Conservation (phyloP, 179 eudicot species). For the Heliamphora pulchella region DNA sequence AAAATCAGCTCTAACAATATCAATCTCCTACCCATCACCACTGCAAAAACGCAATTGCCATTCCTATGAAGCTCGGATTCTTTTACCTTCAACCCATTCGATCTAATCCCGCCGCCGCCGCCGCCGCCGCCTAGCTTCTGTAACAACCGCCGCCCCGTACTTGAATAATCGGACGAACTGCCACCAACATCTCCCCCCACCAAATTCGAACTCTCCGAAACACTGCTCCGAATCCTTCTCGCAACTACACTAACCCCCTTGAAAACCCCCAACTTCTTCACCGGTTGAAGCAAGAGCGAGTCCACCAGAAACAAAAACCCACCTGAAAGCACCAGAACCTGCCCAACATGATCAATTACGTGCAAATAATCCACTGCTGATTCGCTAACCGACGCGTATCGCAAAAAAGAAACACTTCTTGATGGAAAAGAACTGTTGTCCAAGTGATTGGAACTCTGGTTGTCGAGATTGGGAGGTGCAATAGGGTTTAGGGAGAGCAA, state of each 20-base stretch:
- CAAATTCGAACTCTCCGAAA: conserved; percentile 24
- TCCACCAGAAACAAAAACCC: conserved; percentile 53
- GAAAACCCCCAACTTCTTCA: conserved; percentile 38
- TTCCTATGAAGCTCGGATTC: conserved; percentile 29
- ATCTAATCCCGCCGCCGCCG: conserved; percentile 40
- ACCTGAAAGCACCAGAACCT: conserved; percentile 49
- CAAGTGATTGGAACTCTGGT: background rate
- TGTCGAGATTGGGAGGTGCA: conserved; percentile 11
- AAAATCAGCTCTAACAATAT: conserved; percentile 45
- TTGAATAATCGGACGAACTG: conserved; percentile 13
- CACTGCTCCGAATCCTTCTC: conserved; percentile 43
- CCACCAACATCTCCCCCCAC: conserved; percentile 22
- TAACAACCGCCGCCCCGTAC: conserved; percentile 39
- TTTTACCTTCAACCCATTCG: conserved; percentile 41
- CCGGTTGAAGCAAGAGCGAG: conserved; percentile 30
- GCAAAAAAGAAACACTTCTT: conserved; percentile 27
- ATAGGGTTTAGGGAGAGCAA: conserved; percentile 40
- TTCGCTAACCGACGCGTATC: conserved; percentile 27
- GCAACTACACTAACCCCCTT: conserved; percentile 59
- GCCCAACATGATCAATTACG: conserved; percentile 34
- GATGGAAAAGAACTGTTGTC: conserved; percentile 6
- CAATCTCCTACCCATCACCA: conserved; percentile 54
- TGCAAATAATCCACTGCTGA: conserved; percentile 35
- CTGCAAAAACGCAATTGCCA: conserved; percentile 40
- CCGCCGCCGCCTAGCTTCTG: conserved; percentile 38